phyloP scores from a whole-genome alignment of 345 rosid genomes.

The Garcia nutans region DNA sequence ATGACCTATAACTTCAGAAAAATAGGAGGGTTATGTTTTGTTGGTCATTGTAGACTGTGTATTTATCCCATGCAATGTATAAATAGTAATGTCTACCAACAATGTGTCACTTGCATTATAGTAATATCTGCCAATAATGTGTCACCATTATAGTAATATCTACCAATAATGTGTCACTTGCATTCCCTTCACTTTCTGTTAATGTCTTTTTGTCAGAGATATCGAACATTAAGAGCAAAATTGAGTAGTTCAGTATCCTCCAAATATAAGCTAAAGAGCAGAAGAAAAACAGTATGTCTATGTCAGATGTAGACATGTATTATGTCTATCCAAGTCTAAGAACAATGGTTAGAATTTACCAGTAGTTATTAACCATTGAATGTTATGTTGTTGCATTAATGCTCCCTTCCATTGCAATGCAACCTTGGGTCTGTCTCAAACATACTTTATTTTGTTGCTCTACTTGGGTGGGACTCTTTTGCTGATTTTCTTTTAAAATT shows the following conservation, averaged over 20 bases:
- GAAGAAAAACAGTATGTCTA: neutral
- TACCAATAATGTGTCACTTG: neutral
- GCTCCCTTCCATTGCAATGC: neutral
- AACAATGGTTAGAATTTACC: neutral
- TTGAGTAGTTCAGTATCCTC: neutral
- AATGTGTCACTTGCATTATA: no score
- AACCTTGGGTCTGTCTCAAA: neutral
- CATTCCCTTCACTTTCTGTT: neutral
- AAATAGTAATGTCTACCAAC: neutral
- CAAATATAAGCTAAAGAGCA: neutral
- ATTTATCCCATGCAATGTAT: neutral
- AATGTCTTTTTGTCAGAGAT: neutral
- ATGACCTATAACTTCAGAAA: neutral
- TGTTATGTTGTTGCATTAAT: neutral
- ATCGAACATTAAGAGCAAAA: neutral
- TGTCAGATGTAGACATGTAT: neutral
- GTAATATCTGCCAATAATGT: no score
- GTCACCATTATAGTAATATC: no score
- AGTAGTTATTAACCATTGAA: neutral
- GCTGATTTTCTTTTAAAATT: constrained; percentile 11
- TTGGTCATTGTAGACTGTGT: neutral
- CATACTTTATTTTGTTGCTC: neutral
- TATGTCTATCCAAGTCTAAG: neutral
- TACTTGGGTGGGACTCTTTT: neutral
- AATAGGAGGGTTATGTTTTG: neutral